phyloP scores from a whole-genome alignment of 2,329 filamentous ascomycete genomes.

The Verticillium longisporum region DNA sequence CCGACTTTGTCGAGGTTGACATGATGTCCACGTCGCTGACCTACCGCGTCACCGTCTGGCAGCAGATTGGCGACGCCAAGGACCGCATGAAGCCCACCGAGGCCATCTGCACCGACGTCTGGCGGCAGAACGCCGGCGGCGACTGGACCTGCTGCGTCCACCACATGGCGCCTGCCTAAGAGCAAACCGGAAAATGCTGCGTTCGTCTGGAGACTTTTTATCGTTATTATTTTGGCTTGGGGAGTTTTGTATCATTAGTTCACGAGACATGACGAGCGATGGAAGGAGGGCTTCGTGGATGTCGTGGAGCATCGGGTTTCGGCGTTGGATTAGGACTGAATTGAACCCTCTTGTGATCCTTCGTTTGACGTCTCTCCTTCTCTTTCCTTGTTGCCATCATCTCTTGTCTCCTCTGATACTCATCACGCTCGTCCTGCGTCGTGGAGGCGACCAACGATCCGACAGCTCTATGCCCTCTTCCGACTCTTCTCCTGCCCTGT shows the following conservation, averaged over 20 bases:
- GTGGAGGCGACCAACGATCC: neutral
- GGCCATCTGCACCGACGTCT: conserved; percentile 25
- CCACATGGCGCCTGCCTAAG: conserved; percentile 16
- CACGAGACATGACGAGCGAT: neutral
- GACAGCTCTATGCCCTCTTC: neutral
- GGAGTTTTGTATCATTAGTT: neutral
- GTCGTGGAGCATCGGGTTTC: neutral
- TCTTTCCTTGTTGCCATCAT: too few species aligned
- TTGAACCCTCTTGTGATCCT: neutral
- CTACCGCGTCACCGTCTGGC: conserved; percentile 25
- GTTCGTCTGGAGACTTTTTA: too few species aligned
- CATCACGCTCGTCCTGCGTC: neutral
- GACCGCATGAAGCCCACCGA: conserved; percentile 25
- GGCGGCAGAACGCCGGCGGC: conserved; percentile 23
- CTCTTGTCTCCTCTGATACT: neutral
- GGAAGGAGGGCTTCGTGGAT: neutral
- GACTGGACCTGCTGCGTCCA: conserved; percentile 27
- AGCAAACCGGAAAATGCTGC: too few species aligned
- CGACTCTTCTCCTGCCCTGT: neutral
- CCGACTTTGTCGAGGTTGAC: conserved; percentile 30
- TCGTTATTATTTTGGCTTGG: too few species aligned
- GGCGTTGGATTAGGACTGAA: neutral
- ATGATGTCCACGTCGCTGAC: conserved; percentile 24
- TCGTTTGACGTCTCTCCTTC: neutral
- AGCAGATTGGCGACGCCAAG: conserved; percentile 13